These are phyloP conservation scores for Scolecobasidium constrictum DNA, from an alignment of 2,329 filamentous ascomycete genomes.

Conservation along the genomic window DNA sequence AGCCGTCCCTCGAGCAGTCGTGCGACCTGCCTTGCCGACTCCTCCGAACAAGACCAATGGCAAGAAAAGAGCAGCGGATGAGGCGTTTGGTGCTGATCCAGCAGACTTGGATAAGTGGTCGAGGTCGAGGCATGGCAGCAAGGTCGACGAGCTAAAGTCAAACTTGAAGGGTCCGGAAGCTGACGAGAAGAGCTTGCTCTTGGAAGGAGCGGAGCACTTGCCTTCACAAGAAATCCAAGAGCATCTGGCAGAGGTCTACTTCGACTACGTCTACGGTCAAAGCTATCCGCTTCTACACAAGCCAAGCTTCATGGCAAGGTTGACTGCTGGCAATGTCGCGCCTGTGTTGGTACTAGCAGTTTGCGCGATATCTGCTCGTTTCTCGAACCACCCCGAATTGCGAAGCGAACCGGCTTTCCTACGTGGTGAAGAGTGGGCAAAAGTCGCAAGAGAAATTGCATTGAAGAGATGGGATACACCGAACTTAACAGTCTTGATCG, in stretches of 20 bases:
- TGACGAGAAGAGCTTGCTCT: constrained; percentile 66
- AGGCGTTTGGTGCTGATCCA: constrained; percentile 74
- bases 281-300: constrained; percentile 92
- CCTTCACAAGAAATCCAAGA: constrained; percentile 83
- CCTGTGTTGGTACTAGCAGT: constrained; percentile 89
- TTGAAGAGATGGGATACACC: constrained; percentile 84
- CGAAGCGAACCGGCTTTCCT: constrained; percentile 69
- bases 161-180: constrained; percentile 41
- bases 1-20: constrained; percentile 64
- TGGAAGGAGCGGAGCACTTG: constrained; percentile 72
- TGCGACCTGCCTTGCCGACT: constrained; percentile 64
- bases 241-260: constrained; percentile 88
- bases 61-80: constrained; percentile 66
- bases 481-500: constrained; percentile 91
- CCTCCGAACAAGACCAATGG: constrained; percentile 42
- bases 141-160: constrained; percentile 37
- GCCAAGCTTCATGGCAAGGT: constrained; percentile 87
- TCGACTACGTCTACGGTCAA: constrained; percentile 91
- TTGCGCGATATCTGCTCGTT: constrained; percentile 89
- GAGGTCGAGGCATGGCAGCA: constrained; percentile 41
- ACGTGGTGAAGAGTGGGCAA: constrained; percentile 84
- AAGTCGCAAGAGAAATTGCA: constrained; percentile 75
- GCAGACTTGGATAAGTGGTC: constrained; percentile 80
- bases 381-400: constrained; percentile 78
- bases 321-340: constrained; percentile 68